Evolutionary conservation across 441 rosid species (phyloP).

Genomic region (Gossypium gossypioides): DNA sequence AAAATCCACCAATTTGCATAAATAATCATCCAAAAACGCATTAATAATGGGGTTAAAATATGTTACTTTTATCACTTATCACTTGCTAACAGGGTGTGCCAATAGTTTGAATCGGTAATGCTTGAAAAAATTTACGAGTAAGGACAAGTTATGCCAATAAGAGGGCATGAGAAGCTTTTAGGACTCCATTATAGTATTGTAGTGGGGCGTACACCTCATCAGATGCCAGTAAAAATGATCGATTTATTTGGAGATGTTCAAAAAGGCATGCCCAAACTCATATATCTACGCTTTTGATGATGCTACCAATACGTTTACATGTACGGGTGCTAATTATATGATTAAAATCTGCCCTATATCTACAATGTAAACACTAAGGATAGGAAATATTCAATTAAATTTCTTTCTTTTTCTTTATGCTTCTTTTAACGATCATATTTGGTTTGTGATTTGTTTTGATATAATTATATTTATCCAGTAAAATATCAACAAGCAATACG

Average conservation of each 20-base stretch:
- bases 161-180: conserved; percentile 57
- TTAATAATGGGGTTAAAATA: too few species aligned
- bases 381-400: not conserved
- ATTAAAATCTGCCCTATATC: conserved; percentile 38
- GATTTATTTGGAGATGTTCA: conserved; percentile 46
- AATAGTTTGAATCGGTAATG: conserved; percentile 29
- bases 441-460: not conserved
- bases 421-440: not conserved
- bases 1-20: too few species aligned
- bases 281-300: conserved; percentile 66
- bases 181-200: conserved; percentile 52
- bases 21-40: too few species aligned
- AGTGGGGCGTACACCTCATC: conserved; percentile 46
- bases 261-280: conserved; percentile 46
- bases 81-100: conserved; percentile 26
- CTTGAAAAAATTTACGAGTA: conserved; percentile 27
- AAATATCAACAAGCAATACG: conserved; percentile 31
- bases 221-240: conserved; percentile 38
- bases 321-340: conserved; percentile 30
- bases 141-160: conserved; percentile 30
- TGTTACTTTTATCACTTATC: too few species aligned
- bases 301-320: conserved; percentile 36
- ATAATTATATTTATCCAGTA: conserved; percentile 14
- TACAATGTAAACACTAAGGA: conserved; percentile 28
- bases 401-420: not conserved